These are phyloP conservation scores for Nicotiana sylvestris DNA, from an alignment of 257 asterid species.

Conservation along the genomic window DNA sequence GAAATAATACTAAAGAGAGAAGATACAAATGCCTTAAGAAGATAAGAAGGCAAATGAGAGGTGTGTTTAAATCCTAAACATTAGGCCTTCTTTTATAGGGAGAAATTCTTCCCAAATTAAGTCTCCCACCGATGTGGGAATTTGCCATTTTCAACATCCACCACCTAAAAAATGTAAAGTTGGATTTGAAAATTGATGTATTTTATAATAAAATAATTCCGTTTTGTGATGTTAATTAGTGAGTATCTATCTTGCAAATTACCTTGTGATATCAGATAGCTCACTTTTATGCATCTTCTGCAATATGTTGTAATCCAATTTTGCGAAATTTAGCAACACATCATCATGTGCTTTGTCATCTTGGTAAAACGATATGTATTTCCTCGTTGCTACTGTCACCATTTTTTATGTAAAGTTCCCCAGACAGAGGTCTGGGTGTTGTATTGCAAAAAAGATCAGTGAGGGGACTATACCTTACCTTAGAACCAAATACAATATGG, in stretches of 20 bases:
- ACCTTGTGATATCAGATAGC: constrained; percentile 13
- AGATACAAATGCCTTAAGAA: no score
- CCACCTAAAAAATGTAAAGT: constrained; percentile 28
- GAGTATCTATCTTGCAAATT: background rate
- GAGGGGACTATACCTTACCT: no score
- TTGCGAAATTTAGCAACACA: constrained; percentile 19
- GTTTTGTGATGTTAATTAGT: background rate
- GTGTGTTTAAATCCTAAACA: no score
- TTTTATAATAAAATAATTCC: background rate
- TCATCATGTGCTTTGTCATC: background rate
- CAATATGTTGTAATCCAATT: constrained; percentile 25
- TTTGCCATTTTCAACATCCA: background rate
- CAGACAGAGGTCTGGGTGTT: background rate
- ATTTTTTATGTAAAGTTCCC: background rate
- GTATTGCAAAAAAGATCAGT: constrained; percentile 5
- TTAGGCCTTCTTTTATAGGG: no score
- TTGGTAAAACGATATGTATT: constrained; percentile 10
- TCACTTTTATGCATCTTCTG: constrained; percentile 26
- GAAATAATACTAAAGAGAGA: no score
- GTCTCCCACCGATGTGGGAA: no score
- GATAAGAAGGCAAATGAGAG: no score
- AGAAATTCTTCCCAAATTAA: no score
- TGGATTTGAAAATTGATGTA: no score
- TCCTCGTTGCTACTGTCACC: constrained; percentile 18
- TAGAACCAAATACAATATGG: no score